These are phyloP conservation scores for Bruguiera parviflora DNA, from an alignment of 345 rosid species.

Conservation along the genomic window DNA sequence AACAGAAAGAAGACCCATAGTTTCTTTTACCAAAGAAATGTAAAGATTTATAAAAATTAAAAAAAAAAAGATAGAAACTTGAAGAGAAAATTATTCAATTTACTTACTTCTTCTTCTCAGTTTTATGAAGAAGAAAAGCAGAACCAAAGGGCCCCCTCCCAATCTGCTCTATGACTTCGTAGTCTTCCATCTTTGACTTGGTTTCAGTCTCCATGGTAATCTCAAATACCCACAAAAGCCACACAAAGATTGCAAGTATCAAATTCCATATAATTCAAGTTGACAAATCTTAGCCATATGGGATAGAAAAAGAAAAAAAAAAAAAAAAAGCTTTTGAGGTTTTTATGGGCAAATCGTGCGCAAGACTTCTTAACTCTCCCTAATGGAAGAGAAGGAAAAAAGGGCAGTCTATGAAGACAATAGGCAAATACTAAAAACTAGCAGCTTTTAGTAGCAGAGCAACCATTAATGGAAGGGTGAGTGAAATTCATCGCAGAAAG, in stretches of 20 bases:
- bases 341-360: background rate
- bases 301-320: background rate
- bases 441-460: background rate
- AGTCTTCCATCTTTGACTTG: slow-evolving; percentile 71
- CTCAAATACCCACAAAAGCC: slow-evolving; percentile 18
- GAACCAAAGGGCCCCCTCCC: slow-evolving; percentile 80
- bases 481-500: background rate
- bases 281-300: background rate
- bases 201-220: slow-evolving; percentile 47
- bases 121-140: slow-evolving; percentile 78
- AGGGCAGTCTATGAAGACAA: background rate
- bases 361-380: background rate
- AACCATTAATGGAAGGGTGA: slow-evolving; percentile 2
- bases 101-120: slow-evolving; percentile 63
- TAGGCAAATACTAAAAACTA: slow-evolving; percentile 1
- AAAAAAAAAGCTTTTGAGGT: background rate
- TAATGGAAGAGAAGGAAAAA: too few species aligned
- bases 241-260: background rate
- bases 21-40: background rate
- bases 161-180: slow-evolving; percentile 76
- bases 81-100: background rate
- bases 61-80: background rate
- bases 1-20: slow-evolving; percentile 8
- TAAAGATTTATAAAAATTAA: too few species aligned
- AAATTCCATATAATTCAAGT: background rate